Evolutionary conservation across 192 early-diverging fungal species (phyloP).

Genomic region (Jimgerdemannia flammicorona): DNA sequence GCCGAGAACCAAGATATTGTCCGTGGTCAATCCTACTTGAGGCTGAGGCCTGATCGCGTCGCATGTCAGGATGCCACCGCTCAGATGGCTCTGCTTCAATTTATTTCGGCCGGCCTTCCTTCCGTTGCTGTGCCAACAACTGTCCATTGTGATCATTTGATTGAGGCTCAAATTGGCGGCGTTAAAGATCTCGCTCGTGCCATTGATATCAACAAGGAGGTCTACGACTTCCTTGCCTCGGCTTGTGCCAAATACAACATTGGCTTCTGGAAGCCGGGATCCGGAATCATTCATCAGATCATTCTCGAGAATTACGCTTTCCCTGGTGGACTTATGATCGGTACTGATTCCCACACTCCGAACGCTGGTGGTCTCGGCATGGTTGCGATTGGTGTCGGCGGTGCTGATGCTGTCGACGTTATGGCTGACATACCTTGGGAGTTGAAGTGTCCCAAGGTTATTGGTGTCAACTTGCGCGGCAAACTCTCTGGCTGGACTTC

Average conservation of each 20-base stretch:
- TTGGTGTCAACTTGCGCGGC: slow-evolving; percentile 90
- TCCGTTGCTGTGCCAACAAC: slow-evolving; percentile 88
- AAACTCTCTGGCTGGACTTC: slow-evolving; percentile 89
- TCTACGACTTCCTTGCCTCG: slow-evolving; percentile 87
- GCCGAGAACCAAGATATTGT: slow-evolving; percentile 91
- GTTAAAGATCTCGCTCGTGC: slow-evolving; percentile 79
- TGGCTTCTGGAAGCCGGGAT: slow-evolving; percentile 94
- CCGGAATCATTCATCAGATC: slow-evolving; percentile 95
- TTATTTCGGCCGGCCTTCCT: slow-evolving; percentile 89
- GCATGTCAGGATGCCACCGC: slow-evolving; percentile 99
- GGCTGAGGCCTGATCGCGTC: slow-evolving; percentile 97
- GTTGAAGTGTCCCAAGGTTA: slow-evolving; percentile 95
- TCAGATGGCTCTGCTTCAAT: slow-evolving; percentile 96
- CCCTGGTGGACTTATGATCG: slow-evolving; percentile 94
- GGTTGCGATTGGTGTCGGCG: slow-evolving; percentile 96
- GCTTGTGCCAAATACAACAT: slow-evolving; percentile 90
- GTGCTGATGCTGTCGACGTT: slow-evolving; percentile 98
- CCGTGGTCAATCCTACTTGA: slow-evolving; percentile 90
- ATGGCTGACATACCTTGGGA: slow-evolving; percentile 99
- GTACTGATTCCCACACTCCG: slow-evolving; percentile 97
- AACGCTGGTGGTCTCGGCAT: slow-evolving; percentile 97
- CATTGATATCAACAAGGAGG: slow-evolving; percentile 87
- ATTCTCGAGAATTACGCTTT: slow-evolving; percentile 98
- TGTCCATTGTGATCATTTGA: slow-evolving; percentile 98
- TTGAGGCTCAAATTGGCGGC: slow-evolving; percentile 86